Evolutionary conservation across 345 rosid species (phyloP).

Genomic region (Bretschneidera sinensis): DNA sequence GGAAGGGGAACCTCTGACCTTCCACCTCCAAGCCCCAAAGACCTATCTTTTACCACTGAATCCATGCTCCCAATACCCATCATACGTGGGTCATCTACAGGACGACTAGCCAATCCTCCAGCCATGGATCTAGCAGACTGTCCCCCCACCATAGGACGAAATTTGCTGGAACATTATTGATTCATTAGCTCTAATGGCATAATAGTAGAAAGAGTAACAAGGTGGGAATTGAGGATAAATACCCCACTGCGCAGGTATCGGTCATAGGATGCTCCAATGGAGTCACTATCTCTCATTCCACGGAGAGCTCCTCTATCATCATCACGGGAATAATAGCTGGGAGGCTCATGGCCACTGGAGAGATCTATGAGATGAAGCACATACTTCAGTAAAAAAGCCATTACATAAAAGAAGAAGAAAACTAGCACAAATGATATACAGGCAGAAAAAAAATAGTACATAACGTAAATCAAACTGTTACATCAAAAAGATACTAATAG

Average conservation of each 20-base stretch:
- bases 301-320: conserved; percentile 44
- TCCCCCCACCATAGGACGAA: conserved; percentile 40
- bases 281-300: conserved; percentile 44
- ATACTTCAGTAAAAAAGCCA: conserved; percentile 15
- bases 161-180: conserved; percentile 35
- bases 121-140: conserved; percentile 41
- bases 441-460: neutral
- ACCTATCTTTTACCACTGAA: conserved; percentile 38
- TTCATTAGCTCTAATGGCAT: conserved; percentile 5
- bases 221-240: conserved; percentile 7
- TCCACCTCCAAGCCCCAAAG: conserved; percentile 41
- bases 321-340: conserved; percentile 41
- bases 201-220: neutral
- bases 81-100: conserved; percentile 38
- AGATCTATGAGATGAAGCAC: conserved; percentile 31
- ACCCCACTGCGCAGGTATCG: conserved; percentile 51
- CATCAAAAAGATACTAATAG: too few species aligned
- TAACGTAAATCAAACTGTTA: neutral
- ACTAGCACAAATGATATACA: neutral
- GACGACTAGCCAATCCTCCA: conserved; percentile 31
- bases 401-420: neutral
- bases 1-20: conserved; percentile 51
- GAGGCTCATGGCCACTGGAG: conserved; percentile 36
- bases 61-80: conserved; percentile 36
- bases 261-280: conserved; percentile 59